Conservation (phyloP, 257 asterid species). For the Solanum rostratum region DNA sequence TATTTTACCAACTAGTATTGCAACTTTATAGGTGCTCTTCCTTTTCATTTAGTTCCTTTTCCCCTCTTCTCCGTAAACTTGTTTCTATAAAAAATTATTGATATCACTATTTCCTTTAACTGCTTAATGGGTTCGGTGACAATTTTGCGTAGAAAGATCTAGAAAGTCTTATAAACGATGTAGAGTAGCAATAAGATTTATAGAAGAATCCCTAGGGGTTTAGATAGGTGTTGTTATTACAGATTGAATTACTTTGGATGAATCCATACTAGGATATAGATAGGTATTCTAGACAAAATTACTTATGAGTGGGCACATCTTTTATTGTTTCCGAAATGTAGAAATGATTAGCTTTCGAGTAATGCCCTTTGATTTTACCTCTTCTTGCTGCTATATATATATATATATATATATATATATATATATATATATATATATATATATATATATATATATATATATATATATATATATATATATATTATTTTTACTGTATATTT, state of each 20-base stretch:
- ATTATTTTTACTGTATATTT: neutral
- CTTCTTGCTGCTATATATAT: neutral
- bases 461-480: too few species aligned
- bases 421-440: too few species aligned
- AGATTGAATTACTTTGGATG: neutral
- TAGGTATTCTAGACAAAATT: neutral
- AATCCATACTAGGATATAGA: neutral
- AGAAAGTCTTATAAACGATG: neutral
- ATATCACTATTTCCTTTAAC: neutral
- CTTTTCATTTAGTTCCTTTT: neutral
- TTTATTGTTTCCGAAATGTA: neutral
- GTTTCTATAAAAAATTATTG: neutral
- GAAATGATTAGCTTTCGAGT: neutral
- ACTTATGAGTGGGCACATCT: neutral
- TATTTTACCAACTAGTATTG: neutral
- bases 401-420: too few species aligned
- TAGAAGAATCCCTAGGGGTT: neutral
- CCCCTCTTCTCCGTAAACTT: neutral
- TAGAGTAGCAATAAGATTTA: neutral
- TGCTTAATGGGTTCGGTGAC: neutral
- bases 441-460: too few species aligned
- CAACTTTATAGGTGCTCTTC: neutral
- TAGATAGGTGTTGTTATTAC: neutral
- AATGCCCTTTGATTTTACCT: neutral
- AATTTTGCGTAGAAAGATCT: neutral